Percentiles rank a stretch among this genome's conserved stretches.
phyloP scores from a whole-genome alignment of 768 basidiomycete genomes.

The Tulasnella sp. region DNA sequence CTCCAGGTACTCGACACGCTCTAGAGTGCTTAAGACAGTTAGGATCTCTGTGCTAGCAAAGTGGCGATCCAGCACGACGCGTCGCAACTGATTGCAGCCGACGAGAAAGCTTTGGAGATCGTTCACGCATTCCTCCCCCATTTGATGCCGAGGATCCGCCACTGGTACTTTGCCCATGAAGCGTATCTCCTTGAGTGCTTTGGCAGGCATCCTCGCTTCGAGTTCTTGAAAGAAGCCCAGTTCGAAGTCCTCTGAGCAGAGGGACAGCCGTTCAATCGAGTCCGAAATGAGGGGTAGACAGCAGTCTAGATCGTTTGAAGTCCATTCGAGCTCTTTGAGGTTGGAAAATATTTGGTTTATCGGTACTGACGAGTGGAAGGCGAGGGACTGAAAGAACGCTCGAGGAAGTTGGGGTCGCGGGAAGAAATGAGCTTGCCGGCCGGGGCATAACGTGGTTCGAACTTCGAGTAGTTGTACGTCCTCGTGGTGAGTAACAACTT shows the following conservation, averaged over 20 bases:
- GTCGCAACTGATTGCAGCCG: not conserved
- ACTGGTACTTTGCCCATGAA: not conserved
- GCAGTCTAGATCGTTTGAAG: not conserved
- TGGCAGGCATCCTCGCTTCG: not conserved
- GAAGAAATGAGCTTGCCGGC: not conserved
- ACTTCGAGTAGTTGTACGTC: not conserved
- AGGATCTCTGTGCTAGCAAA: not conserved
- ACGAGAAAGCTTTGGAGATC: not conserved
- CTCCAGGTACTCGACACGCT: not conserved
- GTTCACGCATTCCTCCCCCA: not conserved
- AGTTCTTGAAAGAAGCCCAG: constrained; percentile 1
- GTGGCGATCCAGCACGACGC: not conserved
- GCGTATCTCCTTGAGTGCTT: not conserved
- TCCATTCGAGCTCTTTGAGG: not conserved
- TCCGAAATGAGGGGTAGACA: not conserved
- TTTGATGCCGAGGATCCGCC: not conserved
- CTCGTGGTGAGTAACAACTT: not conserved
- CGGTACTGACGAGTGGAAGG: not conserved
- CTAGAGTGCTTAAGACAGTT: not conserved
- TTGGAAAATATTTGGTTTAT: not conserved
- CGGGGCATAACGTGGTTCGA: not conserved
- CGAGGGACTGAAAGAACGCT: not conserved
- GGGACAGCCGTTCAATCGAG: not conserved
- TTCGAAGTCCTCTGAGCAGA: not conserved
- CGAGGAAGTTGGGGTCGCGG: not conserved